Evolutionary conservation across 2,329 filamentous ascomycete species (phyloP).

Genomic region (Alternaria sp.): DNA sequence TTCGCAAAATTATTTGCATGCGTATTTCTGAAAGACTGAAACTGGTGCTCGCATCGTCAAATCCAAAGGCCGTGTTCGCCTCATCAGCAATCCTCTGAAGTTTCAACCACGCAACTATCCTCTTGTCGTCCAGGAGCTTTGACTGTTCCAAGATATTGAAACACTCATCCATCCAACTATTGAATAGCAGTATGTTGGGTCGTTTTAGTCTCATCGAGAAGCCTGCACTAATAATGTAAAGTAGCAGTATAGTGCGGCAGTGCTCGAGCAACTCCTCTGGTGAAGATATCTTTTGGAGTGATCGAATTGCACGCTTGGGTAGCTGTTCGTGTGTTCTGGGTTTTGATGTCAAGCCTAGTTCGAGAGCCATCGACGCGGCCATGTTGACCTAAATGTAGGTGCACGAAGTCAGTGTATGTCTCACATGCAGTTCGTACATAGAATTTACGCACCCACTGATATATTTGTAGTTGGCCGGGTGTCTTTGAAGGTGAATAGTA

Average conservation of each 20-base stretch:
- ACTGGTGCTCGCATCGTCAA: constrained; percentile 51
- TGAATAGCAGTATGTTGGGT: constrained; percentile 47
- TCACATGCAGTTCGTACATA: no score
- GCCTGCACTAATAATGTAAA: constrained; percentile 47
- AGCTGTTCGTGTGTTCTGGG: constrained; percentile 50
- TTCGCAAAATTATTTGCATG: constrained; percentile 47
- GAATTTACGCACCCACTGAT: constrained; percentile 32
- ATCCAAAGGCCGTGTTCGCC: constrained; percentile 49
- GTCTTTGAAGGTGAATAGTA: constrained; percentile 48
- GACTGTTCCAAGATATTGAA: constrained; percentile 44
- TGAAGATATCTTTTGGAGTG: constrained; percentile 47
- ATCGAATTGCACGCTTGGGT: constrained; percentile 45
- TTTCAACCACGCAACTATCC: constrained; percentile 43
- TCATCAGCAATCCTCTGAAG: constrained; percentile 50
- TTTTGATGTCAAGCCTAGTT: constrained; percentile 49
- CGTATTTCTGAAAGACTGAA: constrained; percentile 49
- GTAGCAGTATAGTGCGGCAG: constrained; percentile 44
- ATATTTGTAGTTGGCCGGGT: constrained; percentile 46
- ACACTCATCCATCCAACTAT: constrained; percentile 52
- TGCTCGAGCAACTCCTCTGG: constrained; percentile 48
- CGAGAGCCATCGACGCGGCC: constrained; percentile 49
- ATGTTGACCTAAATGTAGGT: constrained; percentile 31
- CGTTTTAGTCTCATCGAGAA: constrained; percentile 47
- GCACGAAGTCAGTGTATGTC: no score
- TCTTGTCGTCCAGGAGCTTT: constrained; percentile 40